phyloP scores from a whole-genome alignment of 2,329 filamentous ascomycete genomes.

The Penicillium hesseltinei region DNA sequence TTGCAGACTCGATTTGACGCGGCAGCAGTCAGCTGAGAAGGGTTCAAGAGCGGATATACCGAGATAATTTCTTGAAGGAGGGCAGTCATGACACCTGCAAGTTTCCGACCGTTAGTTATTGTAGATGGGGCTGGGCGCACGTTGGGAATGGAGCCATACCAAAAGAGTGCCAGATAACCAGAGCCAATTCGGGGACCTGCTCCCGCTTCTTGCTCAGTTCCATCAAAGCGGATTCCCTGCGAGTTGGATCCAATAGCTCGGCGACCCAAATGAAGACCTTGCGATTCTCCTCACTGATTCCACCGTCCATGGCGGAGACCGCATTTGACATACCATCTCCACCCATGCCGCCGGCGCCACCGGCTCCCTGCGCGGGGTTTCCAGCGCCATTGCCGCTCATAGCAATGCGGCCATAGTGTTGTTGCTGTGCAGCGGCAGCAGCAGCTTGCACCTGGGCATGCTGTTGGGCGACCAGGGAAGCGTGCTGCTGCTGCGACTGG shows the following conservation, averaged over 20 bases:
- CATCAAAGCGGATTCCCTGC: constrained; percentile 84
- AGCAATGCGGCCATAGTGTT: constrained; percentile 71
- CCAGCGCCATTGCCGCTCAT: constrained; percentile 58
- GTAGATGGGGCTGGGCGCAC: constrained; percentile 16
- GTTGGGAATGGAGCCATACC: constrained; percentile 57
- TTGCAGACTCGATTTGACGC: constrained; percentile 97
- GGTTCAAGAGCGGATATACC: constrained; percentile 94
- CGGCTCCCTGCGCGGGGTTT: constrained; percentile 36
- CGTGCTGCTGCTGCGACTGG: constrained; percentile 42
- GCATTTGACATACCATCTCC: constrained; percentile 38
- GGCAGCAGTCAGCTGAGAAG: constrained; percentile 94
- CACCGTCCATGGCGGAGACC: constrained; percentile 56
- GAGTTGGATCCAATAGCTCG: constrained; percentile 81
- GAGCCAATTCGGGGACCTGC: constrained; percentile 90
- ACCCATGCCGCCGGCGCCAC: constrained; percentile 48
- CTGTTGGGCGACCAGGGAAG: constrained; percentile 48
- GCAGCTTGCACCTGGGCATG: constrained; percentile 57
- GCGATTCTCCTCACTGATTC: constrained; percentile 83
- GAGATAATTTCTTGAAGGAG: constrained; percentile 98
- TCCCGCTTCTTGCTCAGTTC: constrained; percentile 98
- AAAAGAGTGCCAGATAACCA: constrained; percentile 98
- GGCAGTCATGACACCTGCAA: constrained; percentile 90
- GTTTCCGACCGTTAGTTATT: constrained; percentile 25
- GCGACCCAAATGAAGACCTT: constrained; percentile 91
- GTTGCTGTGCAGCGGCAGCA: constrained; percentile 45